Evolutionary conservation across 2,329 filamentous ascomycete species (phyloP), one percentile per base, ranked within the genome.

Genomic region (Aspergillus pseudonomiae): DNA sequence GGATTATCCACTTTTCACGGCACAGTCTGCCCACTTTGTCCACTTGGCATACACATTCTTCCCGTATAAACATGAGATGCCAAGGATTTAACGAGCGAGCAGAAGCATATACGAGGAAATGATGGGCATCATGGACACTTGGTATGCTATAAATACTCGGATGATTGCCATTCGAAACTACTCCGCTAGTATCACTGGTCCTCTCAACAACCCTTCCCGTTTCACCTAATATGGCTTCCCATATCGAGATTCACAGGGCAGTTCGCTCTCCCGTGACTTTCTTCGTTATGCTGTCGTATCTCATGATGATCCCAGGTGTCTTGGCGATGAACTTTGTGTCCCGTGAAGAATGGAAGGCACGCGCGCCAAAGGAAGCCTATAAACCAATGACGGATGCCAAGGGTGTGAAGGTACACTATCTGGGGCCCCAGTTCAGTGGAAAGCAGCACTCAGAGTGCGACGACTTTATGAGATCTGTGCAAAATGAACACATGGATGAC

Each of bases 251-350:
- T 24, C 45, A 6, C 45, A 48, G 26, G 4, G 45, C 45, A 24
- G 24, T 12, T 2, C 12, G 24, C 24, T 48, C 45, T 7, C 45
- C 45, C 32, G 69, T 84, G 52, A 72, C 68, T 43, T n/a, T 54
- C 2, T 26, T 61, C 34, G 41, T 46, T 19, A 6, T 41, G 16
- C 21, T 60, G 32, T 34, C 63, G 6, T 48, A 57, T 7, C 9
- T 39, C 14, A 24, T 34, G 16, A 32, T 62, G 26, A 6, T 56
- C 34, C 56, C 54, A 19, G 4, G 39, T 2, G 50, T 43, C 9
- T 34, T 41, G 2, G 36, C 48, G 4, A 64, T 64, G 60, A 55
- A 58, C 52, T 60, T 64, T 41, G 43, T 64, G 39, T 52, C 63
- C 36, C 63, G 63, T 14, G 12, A 46, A 16, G 34, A 57, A 10